Conservation (phyloP, 2,329 filamentous ascomycete genomes). For the Pseudohalonectria lignicola region DNA sequence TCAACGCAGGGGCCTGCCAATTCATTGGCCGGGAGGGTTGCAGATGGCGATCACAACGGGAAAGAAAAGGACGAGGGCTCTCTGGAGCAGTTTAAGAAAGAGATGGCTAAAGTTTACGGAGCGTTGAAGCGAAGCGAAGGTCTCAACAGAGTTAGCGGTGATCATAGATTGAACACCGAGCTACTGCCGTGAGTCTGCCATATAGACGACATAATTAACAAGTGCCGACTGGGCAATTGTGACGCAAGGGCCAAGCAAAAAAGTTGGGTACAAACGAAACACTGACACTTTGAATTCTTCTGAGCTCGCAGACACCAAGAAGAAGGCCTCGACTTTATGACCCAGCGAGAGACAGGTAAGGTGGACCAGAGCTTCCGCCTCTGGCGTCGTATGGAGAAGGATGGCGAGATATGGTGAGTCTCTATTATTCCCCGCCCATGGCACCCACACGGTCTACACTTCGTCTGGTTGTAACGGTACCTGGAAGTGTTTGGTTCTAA, state of each 20-base stretch:
- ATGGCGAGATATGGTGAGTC: conserved; percentile 16
- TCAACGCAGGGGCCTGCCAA: not conserved
- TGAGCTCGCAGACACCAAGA: conserved; percentile 22
- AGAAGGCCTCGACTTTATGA: conserved; percentile 24
- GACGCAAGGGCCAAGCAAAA: too few species aligned
- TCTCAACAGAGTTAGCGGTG: conserved; percentile 10
- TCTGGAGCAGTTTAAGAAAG: too few species aligned
- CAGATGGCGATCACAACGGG: conserved; percentile 11
- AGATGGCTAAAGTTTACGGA: too few species aligned
- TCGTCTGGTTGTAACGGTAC: too few species aligned
- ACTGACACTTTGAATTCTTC: not conserved
- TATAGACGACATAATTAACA: too few species aligned
- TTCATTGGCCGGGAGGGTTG: conserved; percentile 5
- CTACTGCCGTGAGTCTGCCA: conserved; percentile 13
- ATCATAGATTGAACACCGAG: conserved; percentile 10
- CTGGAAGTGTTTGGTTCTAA: too few species aligned
- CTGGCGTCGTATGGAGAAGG: conserved; percentile 16
- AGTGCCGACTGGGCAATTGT: too few species aligned
- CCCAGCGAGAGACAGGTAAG: conserved; percentile 23
- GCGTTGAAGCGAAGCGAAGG: too few species aligned
- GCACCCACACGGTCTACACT: conserved; percentile 22
- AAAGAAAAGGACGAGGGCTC: conserved; percentile 3
- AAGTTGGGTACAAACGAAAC: not conserved
- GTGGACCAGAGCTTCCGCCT: conserved; percentile 18
- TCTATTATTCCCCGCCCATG: not conserved